These are phyloP conservation scores for Trifolium dubium DNA, from an alignment of 306 rosid species.

Conservation along the genomic window DNA sequence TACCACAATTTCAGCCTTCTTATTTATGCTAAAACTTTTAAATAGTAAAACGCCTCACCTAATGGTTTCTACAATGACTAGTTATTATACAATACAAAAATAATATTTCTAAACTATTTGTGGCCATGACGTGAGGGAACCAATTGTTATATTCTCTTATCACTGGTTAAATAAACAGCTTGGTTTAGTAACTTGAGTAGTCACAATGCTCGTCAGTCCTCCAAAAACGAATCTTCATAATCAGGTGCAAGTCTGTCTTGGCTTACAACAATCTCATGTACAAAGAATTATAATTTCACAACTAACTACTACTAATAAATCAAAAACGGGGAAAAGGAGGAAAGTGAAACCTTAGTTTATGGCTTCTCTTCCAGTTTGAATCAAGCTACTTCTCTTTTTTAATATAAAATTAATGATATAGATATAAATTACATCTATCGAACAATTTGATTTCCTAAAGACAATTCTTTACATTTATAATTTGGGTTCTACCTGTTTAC, in stretches of 20 bases:
- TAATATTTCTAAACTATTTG: constrained; percentile 17
- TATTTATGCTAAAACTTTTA: background rate
- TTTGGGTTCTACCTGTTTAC: constrained; percentile 58
- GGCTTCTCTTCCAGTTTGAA: constrained; percentile 35
- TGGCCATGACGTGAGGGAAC: background rate
- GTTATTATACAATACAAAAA: constrained; percentile 19
- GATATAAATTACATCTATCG: constrained; percentile 53
- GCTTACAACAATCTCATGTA: constrained; percentile 40
- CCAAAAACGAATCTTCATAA: constrained; percentile 19
- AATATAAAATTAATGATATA: constrained; percentile 42
- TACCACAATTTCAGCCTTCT: background rate
- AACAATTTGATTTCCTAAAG: constrained; percentile 43
- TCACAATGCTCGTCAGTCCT: background rate
- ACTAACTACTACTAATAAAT: constrained; percentile 32
- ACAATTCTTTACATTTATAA: constrained; percentile 30
- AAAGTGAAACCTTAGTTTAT: constrained; percentile 28
- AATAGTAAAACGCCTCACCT: background rate
- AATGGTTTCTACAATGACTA: background rate
- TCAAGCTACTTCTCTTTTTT: constrained; percentile 34
- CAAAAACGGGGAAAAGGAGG: background rate
- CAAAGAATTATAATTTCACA: constrained; percentile 32
- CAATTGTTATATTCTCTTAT: constrained; percentile 16
- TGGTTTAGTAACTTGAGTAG: constrained; percentile 18
- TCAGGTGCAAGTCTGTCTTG: constrained; percentile 33
- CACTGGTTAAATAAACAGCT: background rate